These are phyloP conservation scores for Stephanodiscus triporus DNA, from an alignment of 108 stramenopile genomes.

Conservation along the genomic window DNA sequence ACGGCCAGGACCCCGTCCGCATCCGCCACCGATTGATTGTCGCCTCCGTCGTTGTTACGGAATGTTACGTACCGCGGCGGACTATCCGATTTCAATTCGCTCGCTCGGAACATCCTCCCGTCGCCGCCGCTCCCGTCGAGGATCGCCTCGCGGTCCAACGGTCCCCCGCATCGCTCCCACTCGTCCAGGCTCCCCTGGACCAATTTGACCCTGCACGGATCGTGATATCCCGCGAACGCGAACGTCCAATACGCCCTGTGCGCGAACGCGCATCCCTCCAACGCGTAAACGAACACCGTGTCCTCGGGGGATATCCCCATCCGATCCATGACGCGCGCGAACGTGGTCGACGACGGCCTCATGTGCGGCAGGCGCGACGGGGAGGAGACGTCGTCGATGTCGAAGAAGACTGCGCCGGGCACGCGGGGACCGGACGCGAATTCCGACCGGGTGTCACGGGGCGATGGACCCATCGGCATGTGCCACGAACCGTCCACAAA, in stretches of 20 bases:
- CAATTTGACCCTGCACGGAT: slow-evolving; percentile 44
- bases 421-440: slow-evolving; percentile 65
- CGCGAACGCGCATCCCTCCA: slow-evolving; percentile 54
- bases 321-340: slow-evolving; percentile 55
- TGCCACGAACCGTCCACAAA: slow-evolving; percentile 54
- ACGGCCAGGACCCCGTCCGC: slow-evolving; percentile 52
- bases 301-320: slow-evolving; percentile 48
- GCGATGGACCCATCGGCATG: slow-evolving; percentile 29
- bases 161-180: slow-evolving; percentile 61
- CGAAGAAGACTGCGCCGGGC: slow-evolving; percentile 63
- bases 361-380: slow-evolving; percentile 48
- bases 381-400: slow-evolving; percentile 69
- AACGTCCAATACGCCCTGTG: slow-evolving; percentile 75
- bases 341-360: slow-evolving; percentile 39
- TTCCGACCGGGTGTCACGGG: slow-evolving; percentile 30
- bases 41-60: slow-evolving; percentile 2
- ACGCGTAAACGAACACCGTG: slow-evolving; percentile 60
- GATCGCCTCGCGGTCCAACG: slow-evolving; percentile 36
- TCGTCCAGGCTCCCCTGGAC: slow-evolving; percentile 70
- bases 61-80: slow-evolving; percentile 23
- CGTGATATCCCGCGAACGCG: slow-evolving; percentile 45
- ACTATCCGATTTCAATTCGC: slow-evolving; percentile 24
- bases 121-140: slow-evolving; percentile 13
- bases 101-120: slow-evolving; percentile 35
- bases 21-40: slow-evolving; percentile 27